phyloP scores from a whole-genome alignment of 139 green algal genomes.

The Closterium sp. region DNA sequence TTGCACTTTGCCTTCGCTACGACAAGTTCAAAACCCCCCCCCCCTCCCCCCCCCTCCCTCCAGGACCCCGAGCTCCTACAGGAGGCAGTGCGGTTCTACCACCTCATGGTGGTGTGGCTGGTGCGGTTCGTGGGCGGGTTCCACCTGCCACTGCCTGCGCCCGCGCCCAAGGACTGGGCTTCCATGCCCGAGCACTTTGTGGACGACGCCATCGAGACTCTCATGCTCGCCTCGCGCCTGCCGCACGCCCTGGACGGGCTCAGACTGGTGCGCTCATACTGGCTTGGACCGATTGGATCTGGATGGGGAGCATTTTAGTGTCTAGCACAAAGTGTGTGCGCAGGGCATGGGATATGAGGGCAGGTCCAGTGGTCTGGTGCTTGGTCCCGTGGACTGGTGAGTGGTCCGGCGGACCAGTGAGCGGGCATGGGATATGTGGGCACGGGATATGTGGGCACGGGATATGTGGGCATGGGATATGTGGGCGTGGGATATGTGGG shows the following conservation, averaged over 20 bases:
- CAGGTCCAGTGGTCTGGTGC: not conserved
- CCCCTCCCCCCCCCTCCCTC: constrained; percentile 7
- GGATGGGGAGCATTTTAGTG: no score
- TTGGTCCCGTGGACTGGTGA: not conserved
- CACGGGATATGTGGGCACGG: no score
- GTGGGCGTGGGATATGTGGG: no score
- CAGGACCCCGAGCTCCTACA: constrained; percentile 62
- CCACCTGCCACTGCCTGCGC: constrained; percentile 29
- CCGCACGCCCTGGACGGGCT: constrained; percentile 25
- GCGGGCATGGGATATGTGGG: no score
- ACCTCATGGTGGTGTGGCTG: constrained; percentile 75
- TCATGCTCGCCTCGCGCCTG: constrained; percentile 59
- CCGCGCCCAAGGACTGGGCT: constrained; percentile 40
- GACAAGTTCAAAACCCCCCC: no score
- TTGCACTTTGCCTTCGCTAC: no score
- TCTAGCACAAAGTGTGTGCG: not conserved
- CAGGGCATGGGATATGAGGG: not conserved
- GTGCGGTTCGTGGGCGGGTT: constrained; percentile 34
- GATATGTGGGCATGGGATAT: no score
- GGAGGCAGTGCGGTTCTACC: constrained; percentile 63
- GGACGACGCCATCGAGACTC: constrained; percentile 75
- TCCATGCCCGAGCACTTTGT: constrained; percentile 79
- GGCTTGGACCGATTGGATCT: no score
- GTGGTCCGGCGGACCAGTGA: not conserved
- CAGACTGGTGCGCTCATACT: not conserved